A percentile compares a stretch with the other conserved stretches of the same genome.
phyloP scores from a whole-genome alignment of 331 rosid species.

The Malus hybrid region DNA sequence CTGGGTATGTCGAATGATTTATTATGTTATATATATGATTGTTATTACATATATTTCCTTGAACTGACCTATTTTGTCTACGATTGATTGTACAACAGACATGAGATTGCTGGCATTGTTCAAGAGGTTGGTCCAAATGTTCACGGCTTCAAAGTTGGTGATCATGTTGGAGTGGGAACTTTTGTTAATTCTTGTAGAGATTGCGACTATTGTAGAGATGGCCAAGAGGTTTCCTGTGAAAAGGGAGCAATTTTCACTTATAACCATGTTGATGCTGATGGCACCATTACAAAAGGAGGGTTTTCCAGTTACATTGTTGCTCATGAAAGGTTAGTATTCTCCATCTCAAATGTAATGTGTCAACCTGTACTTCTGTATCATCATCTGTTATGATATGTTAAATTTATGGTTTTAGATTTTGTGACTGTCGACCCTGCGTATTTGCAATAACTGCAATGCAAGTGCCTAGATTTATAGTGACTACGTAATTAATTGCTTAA shows the following conservation, averaged over 20 bases:
- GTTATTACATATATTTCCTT: not conserved
- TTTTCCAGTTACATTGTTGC: slow-evolving; percentile 54
- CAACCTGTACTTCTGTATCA: not conserved
- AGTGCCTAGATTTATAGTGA: not conserved
- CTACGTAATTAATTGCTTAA: not conserved
- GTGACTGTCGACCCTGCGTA: too few relatives aligned
- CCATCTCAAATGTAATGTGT: not conserved
- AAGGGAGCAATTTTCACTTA: slow-evolving; percentile 40
- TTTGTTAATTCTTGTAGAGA: slow-evolving; percentile 59
- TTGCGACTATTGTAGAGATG: slow-evolving; percentile 50
- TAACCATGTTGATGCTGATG: slow-evolving; percentile 46
- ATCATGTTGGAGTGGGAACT: slow-evolving; percentile 71
- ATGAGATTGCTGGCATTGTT: slow-evolving; percentile 69
- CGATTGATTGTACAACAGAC: slow-evolving; percentile 27
- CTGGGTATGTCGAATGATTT: slow-evolving; percentile 39
- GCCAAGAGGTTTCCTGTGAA: slow-evolving; percentile 31
- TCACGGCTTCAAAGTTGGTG: slow-evolving; percentile 47
- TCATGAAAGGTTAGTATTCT: slow-evolving; percentile 44
- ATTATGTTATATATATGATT: not conserved
- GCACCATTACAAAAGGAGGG: slow-evolving; percentile 72
- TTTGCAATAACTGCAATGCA: too few relatives aligned
- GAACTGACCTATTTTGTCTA: slow-evolving; percentile 1
- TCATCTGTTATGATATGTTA: not conserved
- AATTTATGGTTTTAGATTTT: too few relatives aligned
- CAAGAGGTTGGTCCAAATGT: slow-evolving; percentile 53